Conservation (phyloP, 1,284 basidiomycete genomes). For the Psilocybe mexicana region DNA sequence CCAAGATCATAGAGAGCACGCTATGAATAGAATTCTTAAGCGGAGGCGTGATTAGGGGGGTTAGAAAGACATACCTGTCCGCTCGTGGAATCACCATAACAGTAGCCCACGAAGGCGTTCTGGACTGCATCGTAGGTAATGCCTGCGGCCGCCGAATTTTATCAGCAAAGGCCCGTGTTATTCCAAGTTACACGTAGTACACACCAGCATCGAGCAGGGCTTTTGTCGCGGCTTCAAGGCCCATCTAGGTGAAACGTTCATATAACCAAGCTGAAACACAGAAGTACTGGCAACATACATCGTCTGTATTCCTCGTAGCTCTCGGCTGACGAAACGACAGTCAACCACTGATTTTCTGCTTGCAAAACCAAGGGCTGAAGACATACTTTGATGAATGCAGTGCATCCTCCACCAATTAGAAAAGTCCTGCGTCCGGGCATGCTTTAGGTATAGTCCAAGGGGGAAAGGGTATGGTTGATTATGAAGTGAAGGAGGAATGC, state of each 20-base stretch:
- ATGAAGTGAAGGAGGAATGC: not conserved
- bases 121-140: slow-evolving; percentile 81
- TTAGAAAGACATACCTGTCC: slow-evolving; percentile 60
- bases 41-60: not conserved
- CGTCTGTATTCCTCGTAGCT: slow-evolving; percentile 62
- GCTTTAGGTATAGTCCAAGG: not conserved
- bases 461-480: slow-evolving; percentile 1
- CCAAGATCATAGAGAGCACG: slow-evolving; percentile 86
- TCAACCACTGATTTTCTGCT: not conserved
- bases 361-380: not conserved
- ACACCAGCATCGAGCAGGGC: slow-evolving; percentile 81
- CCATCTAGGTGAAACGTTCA: slow-evolving; percentile 51
- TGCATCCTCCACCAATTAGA: slow-evolving; percentile 78
- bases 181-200: slow-evolving; percentile 9
- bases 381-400: slow-evolving; percentile 75
- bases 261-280: not conserved
- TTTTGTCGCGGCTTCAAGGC: slow-evolving; percentile 82
- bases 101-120: slow-evolving; percentile 79
- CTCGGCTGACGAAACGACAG: slow-evolving; percentile 48
- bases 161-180: not conserved
- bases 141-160: slow-evolving; percentile 37
- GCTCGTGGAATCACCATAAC: slow-evolving; percentile 78
- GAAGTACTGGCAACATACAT: slow-evolving; percentile 43
- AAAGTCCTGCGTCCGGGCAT: slow-evolving; percentile 58
- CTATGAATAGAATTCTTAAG: slow-evolving; percentile 29